Evolutionary conservation across 139 green algal species (phyloP), one percentile per base, ranked within the genome.

Genomic region (Ettlia oleoabundans): DNA sequence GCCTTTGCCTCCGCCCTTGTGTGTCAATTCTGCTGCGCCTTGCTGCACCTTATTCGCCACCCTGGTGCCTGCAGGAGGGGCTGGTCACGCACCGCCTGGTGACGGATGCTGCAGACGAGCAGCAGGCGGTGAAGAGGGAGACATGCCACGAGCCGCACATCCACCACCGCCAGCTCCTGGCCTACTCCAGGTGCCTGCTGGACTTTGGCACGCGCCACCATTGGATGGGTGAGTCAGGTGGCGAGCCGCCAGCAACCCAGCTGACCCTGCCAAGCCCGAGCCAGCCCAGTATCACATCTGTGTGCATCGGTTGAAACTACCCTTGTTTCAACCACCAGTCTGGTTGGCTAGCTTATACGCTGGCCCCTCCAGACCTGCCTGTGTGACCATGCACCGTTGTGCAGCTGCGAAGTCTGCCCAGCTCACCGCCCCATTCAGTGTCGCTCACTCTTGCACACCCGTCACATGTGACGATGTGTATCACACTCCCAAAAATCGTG

Each of bases 111-210:
- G 38, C 35, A n/a, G 40, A 58, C 18, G 24, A 10, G 19, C 68
- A 76, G 68, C 38, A 22, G 6, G 68, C 21, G 18, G 22, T 58
- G 38, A 37, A 13, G 13, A 40, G 21, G 32, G 33, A n/a, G 30
- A 71, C 64, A 13, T 41, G 64, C 32, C 64, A 42, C 64, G 32
- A 47, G 64, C 30, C 33, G 19, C 1, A 71, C 5, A 47, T 42
- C 64, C 19, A 42, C 10, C 33, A 71, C 64, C 41, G 21, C 30
- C 80, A 85, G 58, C 51, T 86, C 13, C 52, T 78, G 47, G 81
- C 47, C 41, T 86, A 86, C 53, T 18, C 68, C 32, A 38, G 63
- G 13, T 87, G 83, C 74, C 33, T 87, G 51, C 28, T 21, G 22
- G 43, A 84, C 41, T 52, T 79, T 66, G 66, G 67, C 26, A 26